These are phyloP conservation scores for Nicotiana knightiana DNA, from an alignment of 257 asterid species.

Conservation along the genomic window DNA sequence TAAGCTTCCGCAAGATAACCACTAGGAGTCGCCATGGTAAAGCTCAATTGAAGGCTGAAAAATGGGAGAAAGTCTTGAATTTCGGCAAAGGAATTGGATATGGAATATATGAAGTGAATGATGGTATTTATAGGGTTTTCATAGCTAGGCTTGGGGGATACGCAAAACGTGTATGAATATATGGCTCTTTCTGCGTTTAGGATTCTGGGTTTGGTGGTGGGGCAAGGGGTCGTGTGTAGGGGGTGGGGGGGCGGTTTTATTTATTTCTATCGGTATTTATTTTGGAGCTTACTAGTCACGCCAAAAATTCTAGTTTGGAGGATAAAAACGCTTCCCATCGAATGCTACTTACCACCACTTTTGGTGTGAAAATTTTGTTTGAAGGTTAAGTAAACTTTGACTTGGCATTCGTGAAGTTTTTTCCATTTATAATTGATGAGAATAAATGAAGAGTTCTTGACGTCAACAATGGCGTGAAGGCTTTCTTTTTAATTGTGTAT, in stretches of 20 bases:
- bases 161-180: neutral
- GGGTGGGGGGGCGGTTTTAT: too few species aligned
- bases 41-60: neutral
- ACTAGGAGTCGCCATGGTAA: neutral
- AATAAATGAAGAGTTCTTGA: neutral
- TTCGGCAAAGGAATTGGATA: neutral
- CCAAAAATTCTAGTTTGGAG: too few species aligned
- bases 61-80: neutral
- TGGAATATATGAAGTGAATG: neutral
- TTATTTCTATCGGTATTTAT: too few species aligned
- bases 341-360: too few species aligned
- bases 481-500: neutral
- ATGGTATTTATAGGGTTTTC: neutral
- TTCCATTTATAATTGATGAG: neutral
- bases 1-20: neutral
- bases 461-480: neutral
- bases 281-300: too few species aligned
- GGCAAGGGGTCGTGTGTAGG: too few species aligned
- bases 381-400: neutral
- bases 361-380: too few species aligned
- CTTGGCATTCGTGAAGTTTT: neutral
- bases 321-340: too few species aligned
- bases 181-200: neutral
- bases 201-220: neutral
- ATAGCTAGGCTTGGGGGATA: neutral